Conservation (phyloP, 2,329 filamentous ascomycete genomes). For the Botryotinia globosa region DNA sequence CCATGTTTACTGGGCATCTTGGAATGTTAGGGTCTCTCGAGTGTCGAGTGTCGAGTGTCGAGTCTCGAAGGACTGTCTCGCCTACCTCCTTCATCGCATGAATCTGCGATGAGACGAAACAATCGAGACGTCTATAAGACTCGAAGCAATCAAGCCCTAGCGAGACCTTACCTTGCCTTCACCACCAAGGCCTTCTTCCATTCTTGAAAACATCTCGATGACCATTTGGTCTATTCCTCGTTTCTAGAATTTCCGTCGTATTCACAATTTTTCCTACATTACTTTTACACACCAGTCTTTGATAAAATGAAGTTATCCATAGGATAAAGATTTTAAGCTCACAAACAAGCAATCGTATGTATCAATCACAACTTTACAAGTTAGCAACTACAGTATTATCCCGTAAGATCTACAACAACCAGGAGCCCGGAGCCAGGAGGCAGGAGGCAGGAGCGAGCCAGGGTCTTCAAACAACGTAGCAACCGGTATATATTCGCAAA, state of each 20-base stretch:
- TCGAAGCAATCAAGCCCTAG: background rate
- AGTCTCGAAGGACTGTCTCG: background rate
- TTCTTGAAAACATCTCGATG: background rate
- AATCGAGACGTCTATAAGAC: too few species aligned
- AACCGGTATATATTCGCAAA: slow-evolving; percentile 4
- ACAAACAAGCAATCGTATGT: slow-evolving; percentile 9
- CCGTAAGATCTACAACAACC: background rate
- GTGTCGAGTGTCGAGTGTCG: background rate
- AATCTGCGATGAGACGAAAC: background rate
- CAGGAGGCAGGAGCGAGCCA: too few species aligned
- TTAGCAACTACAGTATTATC: background rate
- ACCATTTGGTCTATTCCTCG: background rate
- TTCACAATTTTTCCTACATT: background rate
- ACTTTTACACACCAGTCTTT: background rate
- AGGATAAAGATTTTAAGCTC: slow-evolving; percentile 9
- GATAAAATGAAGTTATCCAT: background rate
- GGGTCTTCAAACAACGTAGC: background rate
- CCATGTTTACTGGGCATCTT: background rate
- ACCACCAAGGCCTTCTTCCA: background rate
- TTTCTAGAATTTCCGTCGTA: background rate
- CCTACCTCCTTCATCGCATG: slow-evolving; percentile 9
- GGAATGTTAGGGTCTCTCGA: background rate
- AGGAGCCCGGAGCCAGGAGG: background rate
- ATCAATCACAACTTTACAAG: background rate
- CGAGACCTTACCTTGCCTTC: background rate